phyloP scores from a whole-genome alignment of 169 alveolate species.

The Plasmodium adleri region DNA sequence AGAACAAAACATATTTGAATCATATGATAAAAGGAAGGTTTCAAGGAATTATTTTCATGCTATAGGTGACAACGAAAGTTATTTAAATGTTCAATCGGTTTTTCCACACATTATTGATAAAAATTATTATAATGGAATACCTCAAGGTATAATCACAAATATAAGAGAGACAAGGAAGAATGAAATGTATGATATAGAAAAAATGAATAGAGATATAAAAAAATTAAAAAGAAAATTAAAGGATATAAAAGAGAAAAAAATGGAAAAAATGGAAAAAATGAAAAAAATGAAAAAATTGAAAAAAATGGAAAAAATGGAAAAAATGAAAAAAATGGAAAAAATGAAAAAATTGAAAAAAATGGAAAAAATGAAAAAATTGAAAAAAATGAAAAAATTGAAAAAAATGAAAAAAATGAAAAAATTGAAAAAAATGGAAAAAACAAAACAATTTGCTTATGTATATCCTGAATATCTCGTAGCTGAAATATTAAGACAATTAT shows the following conservation, averaged over 20 bases:
- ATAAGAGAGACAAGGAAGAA: no score
- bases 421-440: not conserved
- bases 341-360: not conserved
- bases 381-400: not conserved
- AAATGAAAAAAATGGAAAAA: not conserved
- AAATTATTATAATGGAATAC: no score
- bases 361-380: not conserved
- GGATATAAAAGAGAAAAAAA: not conserved
- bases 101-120: no score
- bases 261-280: not conserved
- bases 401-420: not conserved
- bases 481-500: conserved; percentile 50
- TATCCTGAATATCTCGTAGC: conserved; percentile 67
- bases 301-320: not conserved
- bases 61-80: no score
- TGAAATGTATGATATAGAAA: no score
- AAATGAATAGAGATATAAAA: no score
- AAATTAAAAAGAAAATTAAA: no score
- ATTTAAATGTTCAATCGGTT: no score
- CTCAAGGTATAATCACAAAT: no score
- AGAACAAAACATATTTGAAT: no score
- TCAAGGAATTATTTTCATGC: no score
- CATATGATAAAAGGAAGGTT: no score
- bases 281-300: not conserved
- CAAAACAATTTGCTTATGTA: not conserved